Evolutionary conservation across 2,329 filamentous ascomycete genomes (phyloP), one percentile per base, ranked within the genome.

Genomic region (Teratosphaeria viscida): DNA sequence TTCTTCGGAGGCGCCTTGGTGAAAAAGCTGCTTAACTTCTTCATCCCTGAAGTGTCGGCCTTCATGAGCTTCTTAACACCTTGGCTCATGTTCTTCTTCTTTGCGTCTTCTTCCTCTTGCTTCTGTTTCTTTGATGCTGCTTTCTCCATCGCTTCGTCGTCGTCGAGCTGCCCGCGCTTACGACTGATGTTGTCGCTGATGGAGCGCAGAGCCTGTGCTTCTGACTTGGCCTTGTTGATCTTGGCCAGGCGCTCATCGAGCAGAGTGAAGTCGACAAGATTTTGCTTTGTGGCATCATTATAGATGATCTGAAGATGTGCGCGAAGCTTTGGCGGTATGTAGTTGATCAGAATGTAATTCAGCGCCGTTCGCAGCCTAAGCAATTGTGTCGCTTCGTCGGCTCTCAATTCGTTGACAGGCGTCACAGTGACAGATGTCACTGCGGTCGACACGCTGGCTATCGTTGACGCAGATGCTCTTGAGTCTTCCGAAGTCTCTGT

Each of bases 21-120:
- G 74, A 99, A 99, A 76, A 99, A 99, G 62, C 86, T 83, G 71
- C 89, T 96, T 82, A 99, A 83, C 79, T 97, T 99, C 81, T 89
- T 94, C 94, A 99, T 99, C 1, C 94, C 94, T 26, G 77, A 84
- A 0, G 88, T 92, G 75, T 97, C 89, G 55, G 92, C 92, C 77
- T 97, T 99, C 72, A 88, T 88, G 69, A 99, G 73, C 55, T 92
- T 82, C 71, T 85, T 86, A 1, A 96, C 84, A 0, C 85, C 92
- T 32, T 85, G 81, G 63, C 88, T 94, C 75, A 89, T 83, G 2
- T 82, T 84, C 76, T 95, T 92, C 75, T 86, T 92, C 73, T 84
- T 87, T 76, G 87, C 88, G 61, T 96, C 92, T 61, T 96, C 92
- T 62, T 96, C 92, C 56, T 96, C 91, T 75, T 87, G 85, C 72